These are phyloP conservation scores for Penicillium coffeae DNA, from an alignment of 495 filamentous ascomycete species.

Conservation along the genomic window DNA sequence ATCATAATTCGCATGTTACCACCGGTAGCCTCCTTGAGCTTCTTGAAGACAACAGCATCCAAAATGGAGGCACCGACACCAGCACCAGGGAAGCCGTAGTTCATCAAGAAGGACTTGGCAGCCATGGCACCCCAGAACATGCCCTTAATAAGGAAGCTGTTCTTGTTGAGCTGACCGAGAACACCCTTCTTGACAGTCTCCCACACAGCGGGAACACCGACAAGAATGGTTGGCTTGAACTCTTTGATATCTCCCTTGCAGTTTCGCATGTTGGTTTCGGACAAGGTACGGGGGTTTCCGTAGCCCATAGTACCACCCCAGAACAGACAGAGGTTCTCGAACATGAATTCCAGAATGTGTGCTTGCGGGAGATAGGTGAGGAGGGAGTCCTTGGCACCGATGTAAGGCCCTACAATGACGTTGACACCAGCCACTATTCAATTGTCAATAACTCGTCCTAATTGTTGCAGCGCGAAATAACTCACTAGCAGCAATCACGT, in stretches of 20 bases:
- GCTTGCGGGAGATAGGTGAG: constrained; percentile 91
- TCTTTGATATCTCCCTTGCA: constrained; percentile 95
- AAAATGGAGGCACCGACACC: constrained; percentile 58
- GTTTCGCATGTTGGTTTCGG: constrained; percentile 84
- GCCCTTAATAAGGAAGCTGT: constrained; percentile 66
- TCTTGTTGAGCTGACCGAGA: constrained; percentile 75
- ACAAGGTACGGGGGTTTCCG: constrained; percentile 88
- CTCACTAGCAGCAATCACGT: constrained; percentile 79
- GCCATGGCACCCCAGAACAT: constrained; percentile 91
- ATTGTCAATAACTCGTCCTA: constrained; percentile 57
- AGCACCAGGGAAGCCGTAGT: constrained; percentile 69
- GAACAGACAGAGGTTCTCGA: constrained; percentile 86
- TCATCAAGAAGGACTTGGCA: constrained; percentile 76
- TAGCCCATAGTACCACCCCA: constrained; percentile 99
- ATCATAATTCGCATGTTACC: constrained; percentile 75
- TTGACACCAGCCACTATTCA: constrained; percentile 64
- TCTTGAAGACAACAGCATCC: constrained; percentile 80
- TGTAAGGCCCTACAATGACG: constrained; percentile 76
- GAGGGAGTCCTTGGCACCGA: constrained; percentile 80
- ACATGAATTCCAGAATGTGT: constrained; percentile 96
- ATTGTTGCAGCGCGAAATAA: constrained; percentile 32
- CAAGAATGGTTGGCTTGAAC: constrained; percentile 84
- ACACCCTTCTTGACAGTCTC: constrained; percentile 98
- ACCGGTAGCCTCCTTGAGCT: constrained; percentile 87
- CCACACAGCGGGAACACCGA: constrained; percentile 96